Evolutionary conservation across 176 grass and related monocot genomes (phyloP).

Genomic region (Guadua angustifolia): DNA sequence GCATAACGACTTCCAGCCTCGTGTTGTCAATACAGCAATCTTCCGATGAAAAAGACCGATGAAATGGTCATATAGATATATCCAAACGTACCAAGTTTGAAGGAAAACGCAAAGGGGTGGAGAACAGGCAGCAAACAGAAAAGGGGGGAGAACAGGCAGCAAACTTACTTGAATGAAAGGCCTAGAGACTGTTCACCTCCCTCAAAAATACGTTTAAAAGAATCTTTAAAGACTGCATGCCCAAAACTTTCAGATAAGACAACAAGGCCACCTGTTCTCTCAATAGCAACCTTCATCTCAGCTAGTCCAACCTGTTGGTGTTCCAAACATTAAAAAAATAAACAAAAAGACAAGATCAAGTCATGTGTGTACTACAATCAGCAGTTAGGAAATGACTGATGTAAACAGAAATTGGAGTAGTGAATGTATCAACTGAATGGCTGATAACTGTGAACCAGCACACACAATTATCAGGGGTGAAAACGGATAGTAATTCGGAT

Average conservation of each 20-base stretch:
- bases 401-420: neutral
- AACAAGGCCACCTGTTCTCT: slow-evolving; percentile 98
- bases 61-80: slow-evolving; percentile 29
- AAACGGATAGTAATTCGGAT: too few relatives aligned
- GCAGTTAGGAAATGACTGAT: neutral
- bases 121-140: slow-evolving; percentile 37
- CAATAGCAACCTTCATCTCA: slow-evolving; percentile 96
- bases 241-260: slow-evolving; percentile 99
- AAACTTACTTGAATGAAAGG: slow-evolving; percentile 97
- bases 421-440: neutral
- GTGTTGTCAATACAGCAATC: too few relatives aligned
- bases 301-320: slow-evolving; percentile 78
- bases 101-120: slow-evolving; percentile 1
- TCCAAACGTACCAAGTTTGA: neutral
- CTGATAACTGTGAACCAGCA: neutral
- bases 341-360: neutral
- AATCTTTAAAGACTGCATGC: slow-evolving; percentile 95
- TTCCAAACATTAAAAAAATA: slow-evolving; percentile 36
- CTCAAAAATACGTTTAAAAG: slow-evolving; percentile 93
- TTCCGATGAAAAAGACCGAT: neutral
- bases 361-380: neutral
- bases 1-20: neutral
- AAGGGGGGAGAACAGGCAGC: slow-evolving; percentile 1
- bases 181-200: slow-evolving; percentile 79
- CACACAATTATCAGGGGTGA: slow-evolving; percentile 12